A percentile compares a stretch with the other conserved stretches of the same genome.
Evolutionary conservation across 306 rosid genomes (phyloP).

Genomic region (Cucumis melo): DNA sequence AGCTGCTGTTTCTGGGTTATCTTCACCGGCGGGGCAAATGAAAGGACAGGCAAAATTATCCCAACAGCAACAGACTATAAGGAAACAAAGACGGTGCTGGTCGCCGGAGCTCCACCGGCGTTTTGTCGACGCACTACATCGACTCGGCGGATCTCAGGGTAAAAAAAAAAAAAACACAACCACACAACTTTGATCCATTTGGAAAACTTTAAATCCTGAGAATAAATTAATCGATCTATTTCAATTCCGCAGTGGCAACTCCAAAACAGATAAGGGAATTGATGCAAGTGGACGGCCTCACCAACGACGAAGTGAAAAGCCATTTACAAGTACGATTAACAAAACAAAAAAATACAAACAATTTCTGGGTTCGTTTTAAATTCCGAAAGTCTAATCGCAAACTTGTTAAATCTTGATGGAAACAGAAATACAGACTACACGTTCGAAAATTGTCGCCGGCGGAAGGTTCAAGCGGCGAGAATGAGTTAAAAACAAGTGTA

Average conservation of each 20-base stretch:
- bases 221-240: not conserved
- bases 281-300: slow-evolving; percentile 74
- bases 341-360: not conserved
- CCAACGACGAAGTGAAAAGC: slow-evolving; percentile 96
- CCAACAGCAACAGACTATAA: slow-evolving; percentile 25
- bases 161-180: not conserved
- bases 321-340: slow-evolving; percentile 57
- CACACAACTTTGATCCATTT: not conserved
- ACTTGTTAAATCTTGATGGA: not conserved
- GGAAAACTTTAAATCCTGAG: not conserved
- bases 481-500: slow-evolving; percentile 28
- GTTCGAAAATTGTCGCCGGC: slow-evolving; percentile 35
- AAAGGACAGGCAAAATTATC: slow-evolving; percentile 24
- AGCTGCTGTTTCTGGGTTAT: slow-evolving; percentile 28
- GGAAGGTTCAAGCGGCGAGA: slow-evolving; percentile 19
- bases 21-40: slow-evolving; percentile 23
- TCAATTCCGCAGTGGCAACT: slow-evolving; percentile 53
- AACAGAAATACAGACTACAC: slow-evolving; percentile 87
- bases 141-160: slow-evolving; percentile 89
- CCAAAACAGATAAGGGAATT: slow-evolving; percentile 91
- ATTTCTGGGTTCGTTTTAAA: not conserved
- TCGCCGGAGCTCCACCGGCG: slow-evolving; percentile 73
- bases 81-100: slow-evolving; percentile 90
- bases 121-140: slow-evolving; percentile 60
- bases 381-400: not conserved